Evolutionary conservation across 768 basidiomycete species (phyloP).

Genomic region (Boletus subcaerulescens): DNA sequence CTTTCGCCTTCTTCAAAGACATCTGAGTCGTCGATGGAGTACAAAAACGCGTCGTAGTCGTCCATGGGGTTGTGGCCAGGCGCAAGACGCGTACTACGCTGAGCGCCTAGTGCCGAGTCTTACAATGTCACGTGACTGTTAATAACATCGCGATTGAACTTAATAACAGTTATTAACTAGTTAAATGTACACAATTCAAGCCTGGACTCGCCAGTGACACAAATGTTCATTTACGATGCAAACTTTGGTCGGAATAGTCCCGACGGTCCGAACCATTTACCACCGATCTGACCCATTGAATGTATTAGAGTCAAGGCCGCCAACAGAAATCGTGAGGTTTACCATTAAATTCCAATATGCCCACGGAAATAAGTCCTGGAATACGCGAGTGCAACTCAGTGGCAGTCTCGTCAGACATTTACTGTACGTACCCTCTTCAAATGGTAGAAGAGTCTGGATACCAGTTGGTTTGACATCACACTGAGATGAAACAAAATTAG

Average conservation of each 20-base stretch:
- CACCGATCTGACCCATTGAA: constrained; percentile 29
- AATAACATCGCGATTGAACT: too few relatives aligned
- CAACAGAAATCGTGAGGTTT: constrained; percentile 8
- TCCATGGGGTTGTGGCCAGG: constrained; percentile 10
- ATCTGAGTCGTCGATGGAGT: constrained; percentile 22
- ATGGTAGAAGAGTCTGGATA: constrained; percentile 71
- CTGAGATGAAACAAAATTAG: neutral
- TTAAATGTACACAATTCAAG: neutral
- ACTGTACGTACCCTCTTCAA: constrained; percentile 64
- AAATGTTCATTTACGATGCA: constrained; percentile 10
- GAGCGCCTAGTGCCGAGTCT: too few relatives aligned
- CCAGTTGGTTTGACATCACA: constrained; percentile 4
- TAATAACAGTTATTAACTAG: too few relatives aligned
- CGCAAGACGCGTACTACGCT: neutral
- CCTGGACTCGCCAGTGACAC: neutral
- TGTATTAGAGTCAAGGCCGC: constrained; percentile 3
- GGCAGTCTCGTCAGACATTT: neutral
- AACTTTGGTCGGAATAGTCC: constrained; percentile 42
- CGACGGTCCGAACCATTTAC: constrained; percentile 48
- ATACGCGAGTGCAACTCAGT: neutral
- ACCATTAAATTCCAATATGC: constrained; percentile 80
- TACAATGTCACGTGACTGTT: too few relatives aligned
- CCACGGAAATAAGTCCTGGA: constrained; percentile 36
- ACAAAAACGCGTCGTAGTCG: constrained; percentile 24
- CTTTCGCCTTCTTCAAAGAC: constrained; percentile 5